Percentiles rank a stretch among this genome's conserved stretches.
phyloP scores from a whole-genome alignment of 768 basidiomycete genomes.

The Leccinum arenicola region DNA sequence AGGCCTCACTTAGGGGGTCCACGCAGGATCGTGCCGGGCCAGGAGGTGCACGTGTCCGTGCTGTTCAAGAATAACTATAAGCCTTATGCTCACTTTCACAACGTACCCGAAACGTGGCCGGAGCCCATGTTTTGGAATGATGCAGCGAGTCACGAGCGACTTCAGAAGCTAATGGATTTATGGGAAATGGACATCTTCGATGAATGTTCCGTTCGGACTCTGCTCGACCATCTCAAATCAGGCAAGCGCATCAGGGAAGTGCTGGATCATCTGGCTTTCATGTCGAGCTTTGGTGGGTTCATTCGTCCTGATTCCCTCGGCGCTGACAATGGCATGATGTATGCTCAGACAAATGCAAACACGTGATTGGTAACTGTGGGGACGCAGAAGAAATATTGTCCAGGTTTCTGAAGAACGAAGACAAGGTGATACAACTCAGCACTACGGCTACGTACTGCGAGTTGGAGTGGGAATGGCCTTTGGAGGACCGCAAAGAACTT shows the following conservation, averaged over 20 bases:
- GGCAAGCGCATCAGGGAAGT: constrained; percentile 17
- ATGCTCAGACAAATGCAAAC: constrained; percentile 18
- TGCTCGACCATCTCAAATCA: constrained; percentile 19
- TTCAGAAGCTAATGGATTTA: constrained; percentile 14
- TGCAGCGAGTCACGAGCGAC: constrained; percentile 16
- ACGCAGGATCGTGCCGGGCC: constrained; percentile 27
- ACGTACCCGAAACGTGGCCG: constrained; percentile 23
- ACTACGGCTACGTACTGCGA: constrained; percentile 27
- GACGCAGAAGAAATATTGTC: constrained; percentile 12
- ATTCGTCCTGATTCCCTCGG: neutral
- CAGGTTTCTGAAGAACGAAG: constrained; percentile 11
- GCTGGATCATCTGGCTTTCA: constrained; percentile 29
- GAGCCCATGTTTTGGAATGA: constrained; percentile 32
- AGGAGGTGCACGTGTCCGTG: constrained; percentile 31
- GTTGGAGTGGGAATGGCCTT: constrained; percentile 21
- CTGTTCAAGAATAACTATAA: constrained; percentile 31
- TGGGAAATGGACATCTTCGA: constrained; percentile 35
- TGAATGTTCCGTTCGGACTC: constrained; percentile 11
- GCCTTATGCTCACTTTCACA: constrained; percentile 22
- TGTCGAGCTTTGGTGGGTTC: constrained; percentile 27
- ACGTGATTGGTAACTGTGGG: neutral
- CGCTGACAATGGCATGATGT: neutral
- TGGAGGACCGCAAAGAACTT: constrained; percentile 2
- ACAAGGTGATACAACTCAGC: constrained; percentile 22
- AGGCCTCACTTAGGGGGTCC: constrained; percentile 29